Evolutionary conservation across 2,329 filamentous ascomycete genomes (phyloP).

Genomic region (Epichloe brachyelytri): DNA sequence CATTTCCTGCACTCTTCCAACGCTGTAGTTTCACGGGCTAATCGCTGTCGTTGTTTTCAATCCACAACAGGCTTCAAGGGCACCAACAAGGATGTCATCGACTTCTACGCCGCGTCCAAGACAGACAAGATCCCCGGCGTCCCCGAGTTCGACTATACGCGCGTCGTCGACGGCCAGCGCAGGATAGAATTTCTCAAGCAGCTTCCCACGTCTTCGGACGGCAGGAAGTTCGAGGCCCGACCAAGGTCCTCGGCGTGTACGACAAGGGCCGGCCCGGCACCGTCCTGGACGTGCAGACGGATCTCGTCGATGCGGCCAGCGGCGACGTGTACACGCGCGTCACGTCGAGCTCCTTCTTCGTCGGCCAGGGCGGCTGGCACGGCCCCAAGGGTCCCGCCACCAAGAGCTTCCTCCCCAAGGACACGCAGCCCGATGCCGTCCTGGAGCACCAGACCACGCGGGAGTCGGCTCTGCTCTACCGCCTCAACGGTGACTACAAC

Average conservation of each 20-base stretch:
- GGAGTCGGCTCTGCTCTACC: constrained; percentile 65
- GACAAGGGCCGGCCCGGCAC: constrained; percentile 79
- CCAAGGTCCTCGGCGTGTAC: constrained; percentile 72
- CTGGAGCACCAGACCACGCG: constrained; percentile 57
- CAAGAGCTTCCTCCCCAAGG: constrained; percentile 63
- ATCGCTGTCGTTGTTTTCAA: background rate
- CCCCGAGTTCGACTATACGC: constrained; percentile 60
- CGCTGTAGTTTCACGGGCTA: too few relatives aligned
- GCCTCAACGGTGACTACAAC: constrained; percentile 90
- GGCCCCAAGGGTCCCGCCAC: constrained; percentile 81
- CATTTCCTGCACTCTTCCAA: background rate
- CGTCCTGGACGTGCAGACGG: constrained; percentile 67
- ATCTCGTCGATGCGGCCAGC: constrained; percentile 56
- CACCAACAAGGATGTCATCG: constrained; percentile 60
- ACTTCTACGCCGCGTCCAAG: constrained; percentile 66
- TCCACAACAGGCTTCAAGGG: constrained; percentile 55
- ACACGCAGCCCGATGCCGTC: constrained; percentile 58
- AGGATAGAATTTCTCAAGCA: constrained; percentile 65
- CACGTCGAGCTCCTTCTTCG: constrained; percentile 62
- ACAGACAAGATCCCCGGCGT: constrained; percentile 58
- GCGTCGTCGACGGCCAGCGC: constrained; percentile 75
- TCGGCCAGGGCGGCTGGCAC: constrained; percentile 71
- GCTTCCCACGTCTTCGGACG: constrained; percentile 58
- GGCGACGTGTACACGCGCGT: constrained; percentile 61
- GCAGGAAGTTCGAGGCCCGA: constrained; percentile 64